phyloP scores from a whole-genome alignment of 768 basidiomycete species.

The Kwoniella sp. region DNA sequence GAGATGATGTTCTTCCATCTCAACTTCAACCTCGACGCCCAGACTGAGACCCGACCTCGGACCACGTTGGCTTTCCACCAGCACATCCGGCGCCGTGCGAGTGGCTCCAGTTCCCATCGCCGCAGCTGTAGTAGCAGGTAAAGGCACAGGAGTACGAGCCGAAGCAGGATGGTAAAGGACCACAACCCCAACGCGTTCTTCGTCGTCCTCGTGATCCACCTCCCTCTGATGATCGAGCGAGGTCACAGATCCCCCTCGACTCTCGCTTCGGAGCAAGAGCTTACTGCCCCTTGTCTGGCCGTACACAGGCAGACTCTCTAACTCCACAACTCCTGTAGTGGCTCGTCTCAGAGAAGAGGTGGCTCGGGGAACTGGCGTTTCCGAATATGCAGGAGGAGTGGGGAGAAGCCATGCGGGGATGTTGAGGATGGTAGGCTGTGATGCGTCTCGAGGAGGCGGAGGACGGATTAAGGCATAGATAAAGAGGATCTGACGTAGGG shows the following conservation, averaged over 20 bases:
- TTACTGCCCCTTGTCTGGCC: constrained; percentile 25
- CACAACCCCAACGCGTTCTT: not conserved
- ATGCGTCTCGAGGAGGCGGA: not conserved
- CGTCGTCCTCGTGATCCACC: constrained; percentile 3
- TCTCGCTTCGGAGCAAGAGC: constrained; percentile 19
- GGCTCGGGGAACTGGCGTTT: not conserved
- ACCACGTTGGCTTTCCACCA: too few species aligned
- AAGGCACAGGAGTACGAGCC: not conserved
- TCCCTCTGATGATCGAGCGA: not conserved
- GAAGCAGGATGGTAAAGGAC: not conserved
- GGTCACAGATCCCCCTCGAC: not conserved
- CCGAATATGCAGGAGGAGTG: constrained; percentile 10
- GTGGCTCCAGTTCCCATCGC: too few species aligned
- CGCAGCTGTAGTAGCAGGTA: not conserved
- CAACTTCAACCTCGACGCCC: not conserved
- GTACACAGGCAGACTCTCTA: constrained; percentile 25
- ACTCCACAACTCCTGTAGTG: not conserved
- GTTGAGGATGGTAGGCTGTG: not conserved
- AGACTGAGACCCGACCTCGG: not conserved
- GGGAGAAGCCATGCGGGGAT: constrained; percentile 8
- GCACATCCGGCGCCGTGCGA: too few species aligned
- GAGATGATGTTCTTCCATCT: not conserved
- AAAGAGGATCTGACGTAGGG: constrained; percentile 11
- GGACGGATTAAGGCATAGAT: constrained; percentile 5
- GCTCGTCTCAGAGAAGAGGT: not conserved